These are phyloP conservation scores for Euphrasia arctica DNA, from an alignment of 305 asterid species.

Conservation along the genomic window DNA sequence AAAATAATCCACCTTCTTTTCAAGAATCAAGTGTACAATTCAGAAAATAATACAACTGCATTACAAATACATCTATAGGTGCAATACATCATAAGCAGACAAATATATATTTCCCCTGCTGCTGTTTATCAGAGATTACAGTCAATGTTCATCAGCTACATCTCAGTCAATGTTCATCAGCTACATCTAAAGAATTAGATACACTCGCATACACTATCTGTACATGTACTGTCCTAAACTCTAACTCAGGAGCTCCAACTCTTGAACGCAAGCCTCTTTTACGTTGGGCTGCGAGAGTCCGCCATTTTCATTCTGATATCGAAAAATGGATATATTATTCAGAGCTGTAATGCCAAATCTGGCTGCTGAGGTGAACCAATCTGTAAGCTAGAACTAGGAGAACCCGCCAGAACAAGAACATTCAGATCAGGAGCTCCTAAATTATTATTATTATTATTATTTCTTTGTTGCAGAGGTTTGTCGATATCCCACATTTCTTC, in stretches of 20 bases:
- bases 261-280: conserved; percentile 26
- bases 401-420: conserved; percentile 57
- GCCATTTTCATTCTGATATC: conserved; percentile 9
- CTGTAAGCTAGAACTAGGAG: conserved; percentile 70
- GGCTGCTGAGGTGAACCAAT: conserved; percentile 82
- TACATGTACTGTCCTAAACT: conserved; percentile 45
- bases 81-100: too few relatives aligned
- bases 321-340: conserved; percentile 29
- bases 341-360: conserved; percentile 87
- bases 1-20: too few relatives aligned
- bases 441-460: background rate
- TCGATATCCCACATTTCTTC: too few relatives aligned
- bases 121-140: too few relatives aligned
- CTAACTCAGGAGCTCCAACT: conserved; percentile 24
- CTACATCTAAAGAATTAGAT: conserved; percentile 38
- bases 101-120: too few relatives aligned
- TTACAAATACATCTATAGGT: too few relatives aligned
- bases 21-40: too few relatives aligned
- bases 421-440: conserved; percentile 72
- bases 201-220: conserved; percentile 35
- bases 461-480: too few relatives aligned
- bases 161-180: conserved; percentile 4
- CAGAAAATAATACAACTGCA: too few relatives aligned
- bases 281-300: background rate
- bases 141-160: background rate